Evolutionary conservation across 192 early-diverging fungal genomes (phyloP).

Genomic region (Coemansia sp.): DNA sequence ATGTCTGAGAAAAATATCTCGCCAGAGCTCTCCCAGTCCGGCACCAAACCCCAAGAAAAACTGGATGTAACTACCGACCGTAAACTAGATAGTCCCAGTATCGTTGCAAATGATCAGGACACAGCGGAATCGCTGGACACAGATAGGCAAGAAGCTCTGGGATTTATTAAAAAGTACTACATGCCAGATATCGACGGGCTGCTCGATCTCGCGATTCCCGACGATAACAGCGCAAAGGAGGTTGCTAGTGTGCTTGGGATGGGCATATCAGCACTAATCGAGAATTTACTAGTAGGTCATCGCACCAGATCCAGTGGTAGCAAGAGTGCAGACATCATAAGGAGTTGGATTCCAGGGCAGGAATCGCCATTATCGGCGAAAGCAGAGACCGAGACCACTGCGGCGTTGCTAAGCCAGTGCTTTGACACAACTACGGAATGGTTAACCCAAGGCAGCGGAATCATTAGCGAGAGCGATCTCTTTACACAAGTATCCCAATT

Average conservation of each 20-base stretch:
- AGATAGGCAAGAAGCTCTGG: too few relatives aligned
- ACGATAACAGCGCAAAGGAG: background rate
- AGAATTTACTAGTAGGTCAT: background rate
- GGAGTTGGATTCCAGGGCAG: background rate
- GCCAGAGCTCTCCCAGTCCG: too few relatives aligned
- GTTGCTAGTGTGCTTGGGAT: background rate
- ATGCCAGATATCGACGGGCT: background rate
- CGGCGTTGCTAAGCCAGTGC: background rate
- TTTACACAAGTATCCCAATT: background rate
- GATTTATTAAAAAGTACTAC: too few relatives aligned
- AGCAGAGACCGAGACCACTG: background rate
- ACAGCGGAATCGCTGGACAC: too few relatives aligned
- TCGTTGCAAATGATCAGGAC: too few relatives aligned
- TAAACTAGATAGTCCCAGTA: too few relatives aligned
- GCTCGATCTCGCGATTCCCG: background rate
- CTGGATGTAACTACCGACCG: too few relatives aligned
- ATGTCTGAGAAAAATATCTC: too few relatives aligned
- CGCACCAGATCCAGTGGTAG: background rate
- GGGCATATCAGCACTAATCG: background rate
- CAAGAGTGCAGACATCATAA: background rate
- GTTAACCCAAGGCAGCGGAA: background rate
- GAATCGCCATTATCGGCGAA: background rate
- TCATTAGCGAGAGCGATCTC: background rate
- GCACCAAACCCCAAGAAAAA: too few relatives aligned
- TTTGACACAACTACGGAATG: background rate